Conservation (phyloP, 345 rosid species). For the Noccaea bulbosa region DNA sequence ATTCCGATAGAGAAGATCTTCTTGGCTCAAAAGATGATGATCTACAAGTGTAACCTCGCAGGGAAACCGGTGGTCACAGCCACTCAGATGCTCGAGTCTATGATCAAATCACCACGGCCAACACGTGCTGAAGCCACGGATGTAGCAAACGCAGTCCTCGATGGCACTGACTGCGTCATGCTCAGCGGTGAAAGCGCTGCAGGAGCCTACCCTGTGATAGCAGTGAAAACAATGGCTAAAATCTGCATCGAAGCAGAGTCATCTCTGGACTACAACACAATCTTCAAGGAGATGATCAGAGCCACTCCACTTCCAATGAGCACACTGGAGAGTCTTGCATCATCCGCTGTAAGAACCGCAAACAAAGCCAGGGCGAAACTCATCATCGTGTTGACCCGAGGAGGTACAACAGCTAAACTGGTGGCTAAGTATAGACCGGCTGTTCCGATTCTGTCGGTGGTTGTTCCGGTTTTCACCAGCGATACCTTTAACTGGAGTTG, state of each 20-base stretch:
- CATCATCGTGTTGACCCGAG: constrained; percentile 30
- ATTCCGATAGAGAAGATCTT: constrained; percentile 35
- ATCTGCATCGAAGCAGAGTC: constrained; percentile 34
- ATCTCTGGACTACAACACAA: constrained; percentile 21
- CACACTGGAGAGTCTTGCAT: constrained; percentile 30
- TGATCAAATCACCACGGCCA: constrained; percentile 32
- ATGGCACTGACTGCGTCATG: constrained; percentile 33
- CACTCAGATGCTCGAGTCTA: constrained; percentile 35
- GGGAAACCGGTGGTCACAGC: constrained; percentile 37
- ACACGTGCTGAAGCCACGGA: constrained; percentile 34
- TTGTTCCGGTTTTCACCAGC: constrained; percentile 33
- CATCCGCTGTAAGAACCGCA: constrained; percentile 29
- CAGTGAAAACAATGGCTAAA: constrained; percentile 33
- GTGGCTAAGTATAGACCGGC: constrained; percentile 36
- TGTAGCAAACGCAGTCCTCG: constrained; percentile 31
- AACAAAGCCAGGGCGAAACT: constrained; percentile 31
- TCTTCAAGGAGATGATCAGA: constrained; percentile 35
- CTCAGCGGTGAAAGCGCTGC: constrained; percentile 35
- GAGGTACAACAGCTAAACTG: constrained; percentile 27
- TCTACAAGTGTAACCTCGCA: constrained; percentile 34
- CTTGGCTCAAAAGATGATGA: constrained; percentile 37
- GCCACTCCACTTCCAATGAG: constrained; percentile 35
- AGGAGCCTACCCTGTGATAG: constrained; percentile 33
- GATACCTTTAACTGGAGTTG: constrained; percentile 31
- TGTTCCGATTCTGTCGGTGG: constrained; percentile 23